These are phyloP conservation scores for Neonectria ditissima DNA, from an alignment of 2,329 filamentous ascomycete species.

Conservation along the genomic window DNA sequence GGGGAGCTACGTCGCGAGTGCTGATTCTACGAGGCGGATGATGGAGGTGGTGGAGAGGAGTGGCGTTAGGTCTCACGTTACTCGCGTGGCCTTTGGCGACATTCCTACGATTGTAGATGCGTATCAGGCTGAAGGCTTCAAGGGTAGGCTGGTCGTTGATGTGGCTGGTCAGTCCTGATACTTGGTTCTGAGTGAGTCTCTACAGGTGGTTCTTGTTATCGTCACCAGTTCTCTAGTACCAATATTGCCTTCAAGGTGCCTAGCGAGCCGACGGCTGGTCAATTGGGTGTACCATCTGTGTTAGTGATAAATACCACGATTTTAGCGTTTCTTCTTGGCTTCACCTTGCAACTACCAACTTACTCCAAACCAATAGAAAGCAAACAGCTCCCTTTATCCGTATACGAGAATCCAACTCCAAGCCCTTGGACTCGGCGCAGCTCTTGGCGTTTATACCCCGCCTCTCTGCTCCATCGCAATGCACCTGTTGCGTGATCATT, in stretches of 20 bases:
- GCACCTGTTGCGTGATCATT: constrained; percentile 1
- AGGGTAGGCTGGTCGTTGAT: constrained; percentile 47
- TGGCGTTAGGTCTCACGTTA: constrained; percentile 45
- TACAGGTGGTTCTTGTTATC: neutral
- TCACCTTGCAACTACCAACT: too few relatives aligned
- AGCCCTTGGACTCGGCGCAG: neutral
- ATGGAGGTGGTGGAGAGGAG: constrained; percentile 45
- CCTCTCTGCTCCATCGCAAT: neutral
- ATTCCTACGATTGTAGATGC: constrained; percentile 43
- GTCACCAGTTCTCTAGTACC: too few relatives aligned
- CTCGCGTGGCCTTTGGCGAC: constrained; percentile 41
- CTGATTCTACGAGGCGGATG: constrained; percentile 47
- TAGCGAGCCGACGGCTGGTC: neutral
- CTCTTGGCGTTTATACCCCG: neutral
- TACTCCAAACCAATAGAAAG: neutral
- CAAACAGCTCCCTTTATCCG: neutral
- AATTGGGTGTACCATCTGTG: too few relatives aligned
- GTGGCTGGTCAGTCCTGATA: constrained; percentile 17
- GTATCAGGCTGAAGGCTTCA: constrained; percentile 46
- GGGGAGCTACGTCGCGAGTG: constrained; percentile 49
- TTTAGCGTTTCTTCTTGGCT: too few relatives aligned
- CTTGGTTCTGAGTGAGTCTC: too few relatives aligned
- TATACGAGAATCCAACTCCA: neutral
- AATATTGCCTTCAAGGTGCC: too few relatives aligned
- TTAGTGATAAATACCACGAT: neutral